Percentiles rank a stretch among this genome's conserved stretches.
These are phyloP conservation scores for Boletus holoroseus DNA, from an alignment of 1,284 basidiomycete species.

Conservation along the genomic window DNA sequence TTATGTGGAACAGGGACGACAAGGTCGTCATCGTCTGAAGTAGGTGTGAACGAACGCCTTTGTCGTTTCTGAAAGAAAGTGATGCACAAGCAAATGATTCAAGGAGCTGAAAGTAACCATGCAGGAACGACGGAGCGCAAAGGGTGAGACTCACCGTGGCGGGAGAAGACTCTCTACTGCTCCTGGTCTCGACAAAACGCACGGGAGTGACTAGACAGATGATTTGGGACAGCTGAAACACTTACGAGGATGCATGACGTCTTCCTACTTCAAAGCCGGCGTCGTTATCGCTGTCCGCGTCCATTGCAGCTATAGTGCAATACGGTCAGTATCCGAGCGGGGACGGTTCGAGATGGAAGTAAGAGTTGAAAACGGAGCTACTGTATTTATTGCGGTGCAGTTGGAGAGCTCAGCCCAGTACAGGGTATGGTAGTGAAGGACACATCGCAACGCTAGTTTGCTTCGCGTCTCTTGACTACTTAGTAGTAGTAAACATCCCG, in stretches of 20 bases:
- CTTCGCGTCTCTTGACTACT: conserved; percentile 8
- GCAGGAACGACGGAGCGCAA: not conserved
- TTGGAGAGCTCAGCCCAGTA: no score
- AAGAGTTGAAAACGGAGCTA: not conserved
- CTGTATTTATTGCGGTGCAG: conserved; percentile 2
- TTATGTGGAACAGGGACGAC: conserved; percentile 36
- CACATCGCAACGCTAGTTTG: conserved; percentile 11
- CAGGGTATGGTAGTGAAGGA: no score
- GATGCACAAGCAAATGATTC: not conserved
- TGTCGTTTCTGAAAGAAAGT: conserved; percentile 29
- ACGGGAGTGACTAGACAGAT: conserved; percentile 6
- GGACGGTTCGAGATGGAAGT: not conserved
- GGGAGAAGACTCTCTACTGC: conserved; percentile 53
- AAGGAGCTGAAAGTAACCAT: not conserved
- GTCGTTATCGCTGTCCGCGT: conserved; percentile 16
- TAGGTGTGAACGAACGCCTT: conserved; percentile 46
- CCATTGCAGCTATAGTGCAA: conserved; percentile 13
- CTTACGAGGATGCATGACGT: conserved; percentile 23
- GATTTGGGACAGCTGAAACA: not conserved
- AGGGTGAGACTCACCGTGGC: conserved; percentile 33
- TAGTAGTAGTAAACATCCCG: not conserved
- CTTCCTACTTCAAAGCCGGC: conserved; percentile 18
- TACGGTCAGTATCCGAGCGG: not conserved
- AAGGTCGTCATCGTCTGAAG: conserved; percentile 46
- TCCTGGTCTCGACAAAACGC: conserved; percentile 35